These are phyloP conservation scores for Bidens hawaiensis DNA, from an alignment of 140 eudicot species.

Conservation along the genomic window DNA sequence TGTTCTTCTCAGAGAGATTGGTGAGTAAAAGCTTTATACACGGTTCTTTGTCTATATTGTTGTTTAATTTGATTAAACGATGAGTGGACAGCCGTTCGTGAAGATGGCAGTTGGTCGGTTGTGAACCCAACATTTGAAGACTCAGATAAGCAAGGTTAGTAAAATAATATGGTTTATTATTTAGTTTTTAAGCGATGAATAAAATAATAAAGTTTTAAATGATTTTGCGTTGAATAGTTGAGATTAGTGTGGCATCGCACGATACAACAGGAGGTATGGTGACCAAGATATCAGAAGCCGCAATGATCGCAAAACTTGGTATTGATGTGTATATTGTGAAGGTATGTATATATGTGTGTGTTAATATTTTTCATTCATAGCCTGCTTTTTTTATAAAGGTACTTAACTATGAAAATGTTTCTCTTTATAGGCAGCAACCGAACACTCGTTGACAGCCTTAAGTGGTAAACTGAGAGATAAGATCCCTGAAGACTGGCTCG, in stretches of 20 bases:
- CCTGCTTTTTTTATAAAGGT: neutral
- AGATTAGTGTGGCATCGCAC: conserved; percentile 84
- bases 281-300: conserved; percentile 92
- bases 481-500: conserved; percentile 87
- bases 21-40: conserved; percentile 38
- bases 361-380: neutral
- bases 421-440: conserved; percentile 68
- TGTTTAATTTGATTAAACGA: conserved; percentile 19
- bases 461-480: conserved; percentile 53
- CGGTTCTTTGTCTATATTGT: neutral
- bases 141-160: conserved; percentile 47
- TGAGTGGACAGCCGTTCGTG: conserved; percentile 64
- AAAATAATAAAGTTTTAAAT: neutral
- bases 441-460: conserved; percentile 62
- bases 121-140: conserved; percentile 56
- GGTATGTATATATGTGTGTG: too few species aligned
- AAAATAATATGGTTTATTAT: too few species aligned
- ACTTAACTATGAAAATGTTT: neutral
- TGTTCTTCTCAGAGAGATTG: conserved; percentile 74
- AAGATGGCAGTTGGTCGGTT: conserved; percentile 88
- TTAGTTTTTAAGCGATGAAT: neutral
- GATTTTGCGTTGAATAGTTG: conserved; percentile 44
- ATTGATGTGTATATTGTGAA: conserved; percentile 86
- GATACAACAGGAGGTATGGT: conserved; percentile 97
- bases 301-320: conserved; percentile 87